Base-by-base conservation (phyloP, 2,329 filamentous ascomycete genomes). In the Cladophialophora exuberans region DNA sequence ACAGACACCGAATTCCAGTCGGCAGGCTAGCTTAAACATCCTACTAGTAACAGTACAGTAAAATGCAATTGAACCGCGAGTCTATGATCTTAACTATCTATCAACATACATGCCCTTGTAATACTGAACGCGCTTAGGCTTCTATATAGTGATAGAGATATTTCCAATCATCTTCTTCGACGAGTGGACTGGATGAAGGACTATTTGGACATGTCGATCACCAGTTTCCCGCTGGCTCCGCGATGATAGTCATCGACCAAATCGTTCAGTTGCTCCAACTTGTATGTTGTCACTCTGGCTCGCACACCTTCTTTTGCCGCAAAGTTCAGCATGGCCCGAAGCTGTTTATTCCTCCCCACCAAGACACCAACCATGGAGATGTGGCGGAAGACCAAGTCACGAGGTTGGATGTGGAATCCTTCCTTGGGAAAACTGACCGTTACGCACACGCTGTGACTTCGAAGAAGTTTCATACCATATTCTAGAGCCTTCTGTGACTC, bases 301-400 rank as follows among this genome's bases (percentile, higher is more conserved):
- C 49, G 53, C 28, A 61, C 39, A 2, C 42, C 44, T 26, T 61
- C 41, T 33, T 41, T 18, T 6, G 47, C 52, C 2, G 36, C 39
- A 65, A 90, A 90, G 2, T 75, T 75, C 45, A 90, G 79, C 54
- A 87, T 85, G 9, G 85, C 85, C 57, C 83, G 77, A 1, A 94
- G 75, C 2, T 13, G 83, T 71, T 5, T 83, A 85, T 59, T 79
- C 76, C 3, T 64, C 10, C 62, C 56, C 7, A 62, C 44, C 33
- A 64, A 30, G 22, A 10, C 87, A 60, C 18, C 87, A 60, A 0
- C 74, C 72, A 76, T 89, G 65, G 22, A 69, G 66, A 2, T 69
- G 67, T 45, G 69, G 58, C 26, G 64, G 59, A 44, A 70, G 62
- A 23, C 65, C 62, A 68, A 56, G n/a, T 64, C 66, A 13, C 20